These are phyloP conservation scores for Fonsecaea multimorphosa DNA, from an alignment of 2,329 filamentous ascomycete species.

Conservation along the genomic window DNA sequence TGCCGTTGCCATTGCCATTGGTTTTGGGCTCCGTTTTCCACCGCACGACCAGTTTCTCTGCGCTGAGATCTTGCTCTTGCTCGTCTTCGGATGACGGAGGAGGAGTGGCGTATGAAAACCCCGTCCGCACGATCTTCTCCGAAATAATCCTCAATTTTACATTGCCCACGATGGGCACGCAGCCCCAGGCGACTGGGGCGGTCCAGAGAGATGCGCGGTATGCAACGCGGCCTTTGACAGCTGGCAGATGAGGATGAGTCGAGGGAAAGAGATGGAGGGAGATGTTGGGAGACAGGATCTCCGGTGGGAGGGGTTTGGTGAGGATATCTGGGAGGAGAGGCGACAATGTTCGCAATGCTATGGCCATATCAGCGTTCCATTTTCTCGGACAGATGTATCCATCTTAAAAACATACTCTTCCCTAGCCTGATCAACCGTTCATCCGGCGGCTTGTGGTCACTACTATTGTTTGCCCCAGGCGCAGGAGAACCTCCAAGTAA, in stretches of 20 bases:
- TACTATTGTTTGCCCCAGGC: constrained; percentile 35
- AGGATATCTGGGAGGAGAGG: constrained; percentile 67
- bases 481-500: constrained; percentile 35
- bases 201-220: constrained; percentile 97
- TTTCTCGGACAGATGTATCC: background rate
- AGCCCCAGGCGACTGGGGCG: constrained; percentile 93
- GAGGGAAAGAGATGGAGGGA: constrained; percentile 70
- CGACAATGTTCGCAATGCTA: constrained; percentile 66
- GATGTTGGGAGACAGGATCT: constrained; percentile 67
- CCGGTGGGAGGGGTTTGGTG: constrained; percentile 65
- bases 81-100: too few relatives aligned
- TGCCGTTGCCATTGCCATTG: constrained; percentile 26
- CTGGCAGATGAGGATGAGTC: constrained; percentile 71
- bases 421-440: constrained; percentile 67
- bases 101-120: constrained; percentile 44
- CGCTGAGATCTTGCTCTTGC: constrained; percentile 45
- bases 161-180: constrained; percentile 87
- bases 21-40: constrained; percentile 72
- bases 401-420: constrained; percentile 56
- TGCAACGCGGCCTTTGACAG: constrained; percentile 86
- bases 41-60: constrained; percentile 85
- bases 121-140: constrained; percentile 79
- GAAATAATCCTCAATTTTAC: constrained; percentile 85
- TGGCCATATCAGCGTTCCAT: constrained; percentile 21
- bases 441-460: constrained; percentile 58